A percentile compares a stretch with the other conserved stretches of the same genome.
These are phyloP conservation scores for Amyloporia xantha DNA, from an alignment of 768 basidiomycete species.

Conservation along the genomic window DNA sequence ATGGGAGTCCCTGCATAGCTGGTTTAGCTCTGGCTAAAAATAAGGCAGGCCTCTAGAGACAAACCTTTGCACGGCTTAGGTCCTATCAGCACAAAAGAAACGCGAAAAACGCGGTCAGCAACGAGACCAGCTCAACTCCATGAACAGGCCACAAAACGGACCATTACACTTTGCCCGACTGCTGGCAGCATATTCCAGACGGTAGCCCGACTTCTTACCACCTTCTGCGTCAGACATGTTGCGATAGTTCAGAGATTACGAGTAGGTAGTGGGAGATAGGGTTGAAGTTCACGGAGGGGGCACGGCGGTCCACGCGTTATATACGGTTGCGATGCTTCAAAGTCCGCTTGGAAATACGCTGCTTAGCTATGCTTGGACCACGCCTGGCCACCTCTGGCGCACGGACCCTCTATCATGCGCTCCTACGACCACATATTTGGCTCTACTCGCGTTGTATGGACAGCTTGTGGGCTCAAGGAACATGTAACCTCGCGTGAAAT, in stretches of 20 bases:
- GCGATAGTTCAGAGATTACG: not conserved
- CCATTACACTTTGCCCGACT: constrained; percentile 77
- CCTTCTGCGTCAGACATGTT: constrained; percentile 33
- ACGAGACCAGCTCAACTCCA: constrained; percentile 11
- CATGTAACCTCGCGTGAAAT: not conserved
- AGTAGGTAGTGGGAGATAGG: constrained; percentile 14
- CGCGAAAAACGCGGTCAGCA: constrained; percentile 24
- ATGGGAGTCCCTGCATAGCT: constrained; percentile 49
- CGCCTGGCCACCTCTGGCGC: constrained; percentile 15
- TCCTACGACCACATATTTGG: not conserved
- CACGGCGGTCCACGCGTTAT: constrained; percentile 16
- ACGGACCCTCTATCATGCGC: constrained; percentile 10
- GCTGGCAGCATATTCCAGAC: constrained; percentile 69
- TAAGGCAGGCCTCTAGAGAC: constrained; percentile 9
- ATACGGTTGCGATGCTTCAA: constrained; percentile 25
- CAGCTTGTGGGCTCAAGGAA: not conserved
- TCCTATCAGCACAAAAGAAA: constrained; percentile 37
- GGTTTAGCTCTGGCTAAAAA: constrained; percentile 15
- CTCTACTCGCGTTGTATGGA: not conserved
- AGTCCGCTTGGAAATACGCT: constrained; percentile 28
- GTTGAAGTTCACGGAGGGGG: constrained; percentile 17
- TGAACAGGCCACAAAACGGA: constrained; percentile 27
- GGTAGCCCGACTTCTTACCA: constrained; percentile 56
- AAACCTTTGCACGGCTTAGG: constrained; percentile 71
- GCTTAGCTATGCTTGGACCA: constrained; percentile 11